phyloP scores from a whole-genome alignment of 176 grass and related monocot species.

The Phragmites australis region DNA sequence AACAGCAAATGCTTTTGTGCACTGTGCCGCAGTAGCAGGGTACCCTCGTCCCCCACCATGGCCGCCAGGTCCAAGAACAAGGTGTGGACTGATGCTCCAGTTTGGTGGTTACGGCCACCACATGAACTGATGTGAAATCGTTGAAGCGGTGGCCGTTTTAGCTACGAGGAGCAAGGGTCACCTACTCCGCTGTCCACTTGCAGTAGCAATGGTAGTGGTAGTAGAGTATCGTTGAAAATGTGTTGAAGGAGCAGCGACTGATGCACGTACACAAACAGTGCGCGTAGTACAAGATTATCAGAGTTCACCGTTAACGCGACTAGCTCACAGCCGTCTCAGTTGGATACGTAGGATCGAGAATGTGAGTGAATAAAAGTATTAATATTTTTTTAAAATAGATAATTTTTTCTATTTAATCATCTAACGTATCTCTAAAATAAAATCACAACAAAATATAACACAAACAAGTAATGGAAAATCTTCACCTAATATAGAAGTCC shows the following conservation, averaged over 20 bases:
- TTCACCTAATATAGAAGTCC: too few species aligned
- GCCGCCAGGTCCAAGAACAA: neutral
- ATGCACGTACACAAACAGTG: neutral
- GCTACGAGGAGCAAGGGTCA: neutral
- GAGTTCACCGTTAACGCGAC: neutral
- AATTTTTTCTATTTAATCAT: too few species aligned
- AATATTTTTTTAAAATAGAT: too few species aligned
- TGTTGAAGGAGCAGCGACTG: neutral
- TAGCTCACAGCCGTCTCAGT: neutral
- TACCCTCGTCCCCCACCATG: neutral
- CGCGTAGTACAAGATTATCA: neutral
- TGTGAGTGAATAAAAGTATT: too few species aligned
- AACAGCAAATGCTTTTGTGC: neutral
- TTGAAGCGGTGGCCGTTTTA: neutral
- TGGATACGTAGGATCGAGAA: too few species aligned
- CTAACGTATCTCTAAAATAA: too few species aligned
- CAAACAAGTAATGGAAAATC: too few species aligned
- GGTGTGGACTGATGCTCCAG: slow-evolving; percentile 2
- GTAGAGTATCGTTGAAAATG: too few species aligned
- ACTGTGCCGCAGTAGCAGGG: neutral
- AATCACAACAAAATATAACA: too few species aligned
- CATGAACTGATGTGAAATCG: slow-evolving; percentile 24
- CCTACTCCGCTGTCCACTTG: neutral
- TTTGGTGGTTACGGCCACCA: neutral
- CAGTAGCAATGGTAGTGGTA: neutral